Evolutionary conservation across 208 protist species (phyloP).

Genomic region (Trichomonas gallinae): DNA sequence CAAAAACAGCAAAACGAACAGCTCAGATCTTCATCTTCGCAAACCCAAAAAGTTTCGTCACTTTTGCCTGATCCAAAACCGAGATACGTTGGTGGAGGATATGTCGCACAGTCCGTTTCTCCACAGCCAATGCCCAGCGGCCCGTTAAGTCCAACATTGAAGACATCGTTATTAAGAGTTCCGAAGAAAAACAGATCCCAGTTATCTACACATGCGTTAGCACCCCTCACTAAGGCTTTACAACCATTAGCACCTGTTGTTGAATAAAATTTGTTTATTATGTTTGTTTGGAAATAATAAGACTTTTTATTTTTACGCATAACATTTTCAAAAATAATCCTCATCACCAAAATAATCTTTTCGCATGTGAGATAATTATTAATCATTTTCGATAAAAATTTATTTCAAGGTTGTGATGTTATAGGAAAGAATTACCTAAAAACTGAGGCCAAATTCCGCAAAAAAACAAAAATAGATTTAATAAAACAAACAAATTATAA

Average conservation of each 20-base stretch:
- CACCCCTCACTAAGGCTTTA: background rate
- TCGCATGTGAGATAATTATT: no score
- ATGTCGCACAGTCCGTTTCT: background rate
- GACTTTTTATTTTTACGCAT: background rate
- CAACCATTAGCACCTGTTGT: background rate
- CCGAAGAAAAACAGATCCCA: background rate
- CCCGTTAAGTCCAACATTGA: background rate
- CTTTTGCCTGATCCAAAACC: background rate
- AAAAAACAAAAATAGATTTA: no score
- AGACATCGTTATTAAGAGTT: background rate
- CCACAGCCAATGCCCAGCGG: background rate
- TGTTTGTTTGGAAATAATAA: background rate
- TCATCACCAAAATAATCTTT: no score
- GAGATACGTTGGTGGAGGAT: background rate
- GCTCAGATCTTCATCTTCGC: background rate
- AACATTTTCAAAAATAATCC: no score
- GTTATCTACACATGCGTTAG: background rate
- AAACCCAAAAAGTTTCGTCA: background rate
- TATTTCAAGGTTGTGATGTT: no score
- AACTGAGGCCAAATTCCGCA: no score
- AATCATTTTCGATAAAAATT: no score
- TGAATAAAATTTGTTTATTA: background rate
- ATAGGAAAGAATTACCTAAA: no score
- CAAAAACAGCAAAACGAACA: background rate
- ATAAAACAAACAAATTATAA: no score